Percentiles rank a stretch among this genome's conserved stretches.
Conservation (phyloP, 306 rosid species). For the Quercus variabilis region DNA sequence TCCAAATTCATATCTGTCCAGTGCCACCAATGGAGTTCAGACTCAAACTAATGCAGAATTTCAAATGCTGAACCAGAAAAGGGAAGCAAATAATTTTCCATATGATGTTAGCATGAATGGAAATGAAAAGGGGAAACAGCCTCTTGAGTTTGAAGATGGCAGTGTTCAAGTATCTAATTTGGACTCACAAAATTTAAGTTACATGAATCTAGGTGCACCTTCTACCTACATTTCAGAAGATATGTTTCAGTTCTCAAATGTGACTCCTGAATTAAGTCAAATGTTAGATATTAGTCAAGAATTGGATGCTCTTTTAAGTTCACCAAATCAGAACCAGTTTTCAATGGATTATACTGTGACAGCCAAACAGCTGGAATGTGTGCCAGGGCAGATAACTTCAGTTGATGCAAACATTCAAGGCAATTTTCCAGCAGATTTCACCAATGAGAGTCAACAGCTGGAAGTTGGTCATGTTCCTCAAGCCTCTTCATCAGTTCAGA, state of each 20-base stretch:
- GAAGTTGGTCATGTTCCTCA: slow-evolving; percentile 4
- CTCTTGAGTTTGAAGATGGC: neutral
- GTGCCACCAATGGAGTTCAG: too few relatives aligned
- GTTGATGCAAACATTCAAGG: neutral
- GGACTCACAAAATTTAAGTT: too few relatives aligned
- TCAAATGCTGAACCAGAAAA: neutral
- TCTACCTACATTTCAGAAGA: slow-evolving; percentile 4
- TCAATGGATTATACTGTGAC: neutral
- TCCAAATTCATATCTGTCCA: neutral
- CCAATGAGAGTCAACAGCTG: slow-evolving; percentile 9
- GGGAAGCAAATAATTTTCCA: neutral
- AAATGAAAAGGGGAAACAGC: neutral
- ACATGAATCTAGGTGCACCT: neutral
- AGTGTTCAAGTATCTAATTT: too few relatives aligned
- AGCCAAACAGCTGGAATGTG: neutral
- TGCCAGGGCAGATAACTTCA: neutral
- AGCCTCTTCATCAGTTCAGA: slow-evolving; percentile 13
- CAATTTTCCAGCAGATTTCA: slow-evolving; percentile 6
- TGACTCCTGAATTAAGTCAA: neutral
- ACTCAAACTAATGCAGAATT: neutral
- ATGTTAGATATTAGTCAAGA: neutral
- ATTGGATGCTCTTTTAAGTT: neutral
- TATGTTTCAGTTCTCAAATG: neutral
- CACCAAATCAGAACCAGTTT: slow-evolving; percentile 13
- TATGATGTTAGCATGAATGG: neutral